Evolutionary conservation across 352 stramenopile genomes (phyloP), one percentile per base, ranked within the genome.

Genomic region (Pythium phragmitis): DNA sequence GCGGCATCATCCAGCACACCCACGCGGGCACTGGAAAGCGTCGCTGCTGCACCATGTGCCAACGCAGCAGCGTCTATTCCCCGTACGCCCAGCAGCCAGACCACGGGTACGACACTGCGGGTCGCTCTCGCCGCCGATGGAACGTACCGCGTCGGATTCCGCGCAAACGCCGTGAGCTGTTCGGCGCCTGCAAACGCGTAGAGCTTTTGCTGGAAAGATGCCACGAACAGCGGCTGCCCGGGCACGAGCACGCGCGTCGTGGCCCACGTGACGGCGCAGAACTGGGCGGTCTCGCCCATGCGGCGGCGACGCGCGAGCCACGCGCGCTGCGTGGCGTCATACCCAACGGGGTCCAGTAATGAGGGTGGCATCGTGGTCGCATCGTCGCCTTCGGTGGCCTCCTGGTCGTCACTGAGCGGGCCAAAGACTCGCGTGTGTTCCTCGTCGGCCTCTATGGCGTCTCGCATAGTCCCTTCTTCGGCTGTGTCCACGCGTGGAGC

Each of bases 251-350:
- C 11, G 0, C 61, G 52, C 50, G 75, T 78, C 0, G 55, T 69
- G 17, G 28, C 11, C 83, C 80, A 92, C n/a, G 78, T 73, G 13
- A 92, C 83, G 7, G 80, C 63, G 16, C 83, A 92, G 50, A 83
- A 92, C 9, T 71, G 80, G 4, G 62, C 78, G 21, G 74, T 85
- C 49, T 87, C 81, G 7, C 82, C 82, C 16, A 84, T 72, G 7
- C 56, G 51, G 0, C 30, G 6, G 17, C 60, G 67, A 9, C 48
- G 48, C 14, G 55, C 26, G 19, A 67, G 8, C 46, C 42, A 57
- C 46, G 23, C 26, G 13, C 23, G 28, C 26, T 67, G 58, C 37
- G 11, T 39, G 1, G 36, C 9, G 6, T 54, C 50, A 26, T 69
- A 69, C 12, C 63, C 54, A 1, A 63, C 3, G 7, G 30, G 1